These are phyloP conservation scores for Phaeosphaeriaceae sp. DNA, from an alignment of 2,329 filamentous ascomycete genomes.

Conservation along the genomic window DNA sequence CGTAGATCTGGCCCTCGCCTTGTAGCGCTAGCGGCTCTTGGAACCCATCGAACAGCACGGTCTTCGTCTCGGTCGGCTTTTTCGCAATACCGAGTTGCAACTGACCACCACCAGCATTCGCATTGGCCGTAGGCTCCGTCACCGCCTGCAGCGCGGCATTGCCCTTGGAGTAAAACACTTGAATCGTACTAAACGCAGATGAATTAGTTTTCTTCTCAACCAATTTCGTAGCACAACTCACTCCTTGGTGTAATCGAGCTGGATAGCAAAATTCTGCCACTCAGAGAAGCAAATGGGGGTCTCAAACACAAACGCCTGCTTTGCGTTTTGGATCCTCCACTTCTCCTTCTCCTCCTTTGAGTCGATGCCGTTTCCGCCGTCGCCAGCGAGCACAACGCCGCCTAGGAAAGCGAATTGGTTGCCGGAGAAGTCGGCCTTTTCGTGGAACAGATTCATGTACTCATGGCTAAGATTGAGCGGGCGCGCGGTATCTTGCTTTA, in stretches of 20 bases:
- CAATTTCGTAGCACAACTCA: constrained; percentile 11
- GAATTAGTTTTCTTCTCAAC: constrained; percentile 2
- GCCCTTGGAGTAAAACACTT: constrained; percentile 30
- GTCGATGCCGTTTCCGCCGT: constrained; percentile 26
- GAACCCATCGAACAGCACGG: constrained; percentile 34
- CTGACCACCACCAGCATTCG: constrained; percentile 34
- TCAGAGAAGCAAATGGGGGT: constrained; percentile 12
- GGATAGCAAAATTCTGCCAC: constrained; percentile 39
- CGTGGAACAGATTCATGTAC: constrained; percentile 41
- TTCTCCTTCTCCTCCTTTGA: constrained; percentile 22
- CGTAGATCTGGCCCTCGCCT: constrained; percentile 38
- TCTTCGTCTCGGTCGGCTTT: constrained; percentile 37
- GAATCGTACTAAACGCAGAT: constrained; percentile 25
- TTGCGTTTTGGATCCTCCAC: constrained; percentile 28
- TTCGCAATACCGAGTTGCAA: constrained; percentile 38
- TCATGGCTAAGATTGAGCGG: constrained; percentile 35
- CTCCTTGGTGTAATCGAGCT: constrained; percentile 29
- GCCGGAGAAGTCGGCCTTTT: constrained; percentile 29
- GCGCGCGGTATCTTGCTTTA: constrained; percentile 21
- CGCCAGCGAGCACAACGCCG: constrained; percentile 25
- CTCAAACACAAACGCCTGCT: constrained; percentile 28
- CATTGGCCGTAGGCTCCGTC: constrained; percentile 21
- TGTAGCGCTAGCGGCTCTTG: constrained; percentile 24
- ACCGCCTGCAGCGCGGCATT: constrained; percentile 18
- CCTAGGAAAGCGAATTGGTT: constrained; percentile 35